These are phyloP conservation scores for Blastobotrys petasosporus DNA, from an alignment of 1,139 yeast genomes.

Conservation along the genomic window DNA sequence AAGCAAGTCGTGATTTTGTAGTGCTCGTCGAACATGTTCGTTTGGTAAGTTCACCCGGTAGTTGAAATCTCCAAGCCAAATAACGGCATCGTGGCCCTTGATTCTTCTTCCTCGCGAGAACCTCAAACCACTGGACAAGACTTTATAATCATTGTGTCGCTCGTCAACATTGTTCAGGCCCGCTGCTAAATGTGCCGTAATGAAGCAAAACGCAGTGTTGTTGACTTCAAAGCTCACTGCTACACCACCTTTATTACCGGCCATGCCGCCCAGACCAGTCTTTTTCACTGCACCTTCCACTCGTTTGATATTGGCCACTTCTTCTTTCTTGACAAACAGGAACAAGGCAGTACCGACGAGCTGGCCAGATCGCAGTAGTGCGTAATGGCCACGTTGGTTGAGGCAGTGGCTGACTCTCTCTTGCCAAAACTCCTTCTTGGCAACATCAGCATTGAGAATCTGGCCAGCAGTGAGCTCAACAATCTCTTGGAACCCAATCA, in stretches of 20 bases:
- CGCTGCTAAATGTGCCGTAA: slow-evolving; percentile 95
- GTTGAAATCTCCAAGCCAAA: slow-evolving; percentile 97
- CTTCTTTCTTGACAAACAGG: slow-evolving; percentile 60
- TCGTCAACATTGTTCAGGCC: slow-evolving; percentile 81
- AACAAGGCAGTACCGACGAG: slow-evolving; percentile 86
- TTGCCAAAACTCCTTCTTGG: slow-evolving; percentile 75
- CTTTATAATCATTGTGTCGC: slow-evolving; percentile 79
- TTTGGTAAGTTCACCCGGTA: slow-evolving; percentile 73
- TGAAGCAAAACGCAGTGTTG: slow-evolving; percentile 68
- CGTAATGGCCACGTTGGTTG: slow-evolving; percentile 51
- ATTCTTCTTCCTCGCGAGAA: slow-evolving; percentile 67
- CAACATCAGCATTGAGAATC: slow-evolving; percentile 74
- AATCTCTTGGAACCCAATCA: slow-evolving; percentile 86
- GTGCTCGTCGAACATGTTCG: slow-evolving; percentile 61
- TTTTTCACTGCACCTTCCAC: slow-evolving; percentile 77
- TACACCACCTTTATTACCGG: slow-evolving; percentile 90
- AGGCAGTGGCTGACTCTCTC: slow-evolving; percentile 53
- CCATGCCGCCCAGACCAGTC: slow-evolving; percentile 87
- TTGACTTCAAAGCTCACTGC: slow-evolving; percentile 77
- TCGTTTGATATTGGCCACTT: slow-evolving; percentile 58
- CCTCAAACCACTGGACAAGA: slow-evolving; percentile 68
- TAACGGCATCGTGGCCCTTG: slow-evolving; percentile 74
- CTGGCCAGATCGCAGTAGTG: slow-evolving; percentile 77
- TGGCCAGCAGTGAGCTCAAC: slow-evolving; percentile 89
- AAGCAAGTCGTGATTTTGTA: slow-evolving; percentile 42